phyloP scores from a whole-genome alignment of 2,329 filamentous ascomycete species.

The Onygena corvina region DNA sequence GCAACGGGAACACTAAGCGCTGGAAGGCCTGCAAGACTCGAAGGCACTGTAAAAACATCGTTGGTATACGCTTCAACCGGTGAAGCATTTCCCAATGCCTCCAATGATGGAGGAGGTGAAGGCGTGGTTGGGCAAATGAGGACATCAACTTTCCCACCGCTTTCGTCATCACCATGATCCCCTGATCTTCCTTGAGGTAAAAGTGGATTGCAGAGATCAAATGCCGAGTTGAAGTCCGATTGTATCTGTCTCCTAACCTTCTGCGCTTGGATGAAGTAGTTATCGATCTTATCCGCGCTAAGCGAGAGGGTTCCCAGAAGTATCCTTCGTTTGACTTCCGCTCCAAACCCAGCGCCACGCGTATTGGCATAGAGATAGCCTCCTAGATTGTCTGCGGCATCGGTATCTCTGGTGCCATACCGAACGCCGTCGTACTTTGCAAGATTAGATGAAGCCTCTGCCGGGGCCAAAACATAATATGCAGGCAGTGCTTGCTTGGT shows the following conservation, averaged over 20 bases:
- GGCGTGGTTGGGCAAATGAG: conserved; percentile 80
- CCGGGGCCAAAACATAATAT: conserved; percentile 90
- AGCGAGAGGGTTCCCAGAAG: conserved; percentile 81
- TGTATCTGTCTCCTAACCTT: conserved; percentile 73
- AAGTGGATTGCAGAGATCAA: conserved; percentile 58
- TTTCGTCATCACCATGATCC: conserved; percentile 7
- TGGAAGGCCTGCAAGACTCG: conserved; percentile 80
- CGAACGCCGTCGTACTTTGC: conserved; percentile 96
- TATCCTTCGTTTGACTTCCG: conserved; percentile 76
- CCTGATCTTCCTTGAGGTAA: neutral
- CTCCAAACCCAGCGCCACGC: conserved; percentile 62
- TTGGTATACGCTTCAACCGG: conserved; percentile 74
- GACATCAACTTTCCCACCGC: conserved; percentile 56
- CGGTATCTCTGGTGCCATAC: conserved; percentile 54
- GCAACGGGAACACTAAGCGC: conserved; percentile 66
- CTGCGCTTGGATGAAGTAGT: conserved; percentile 93
- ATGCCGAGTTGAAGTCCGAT: conserved; percentile 71
- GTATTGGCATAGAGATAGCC: conserved; percentile 60
- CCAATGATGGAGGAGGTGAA: conserved; percentile 55
- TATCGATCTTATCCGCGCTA: conserved; percentile 81
- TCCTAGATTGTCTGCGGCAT: conserved; percentile 40
- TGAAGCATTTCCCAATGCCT: conserved; percentile 38
- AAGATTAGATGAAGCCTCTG: conserved; percentile 89
- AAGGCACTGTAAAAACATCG: conserved; percentile 91
- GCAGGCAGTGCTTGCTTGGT: conserved; percentile 78